Evolutionary conservation across 1,284 basidiomycete genomes (phyloP).

Genomic region (Melampsora americana): DNA sequence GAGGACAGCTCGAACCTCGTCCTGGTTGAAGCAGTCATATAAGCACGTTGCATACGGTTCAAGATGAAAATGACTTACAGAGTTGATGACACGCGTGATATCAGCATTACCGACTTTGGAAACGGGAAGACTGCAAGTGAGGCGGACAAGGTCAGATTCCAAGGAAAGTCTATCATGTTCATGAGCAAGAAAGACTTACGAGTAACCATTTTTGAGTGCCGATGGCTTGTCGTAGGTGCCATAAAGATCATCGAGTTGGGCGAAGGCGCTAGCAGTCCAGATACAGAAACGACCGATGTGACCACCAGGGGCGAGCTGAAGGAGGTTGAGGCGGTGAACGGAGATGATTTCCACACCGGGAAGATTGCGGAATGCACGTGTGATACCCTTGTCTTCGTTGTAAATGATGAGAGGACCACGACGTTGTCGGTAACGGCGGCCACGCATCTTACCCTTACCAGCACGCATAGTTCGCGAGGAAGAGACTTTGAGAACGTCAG

Average conservation of each 20-base stretch:
- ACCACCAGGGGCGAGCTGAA: constrained; percentile 98
- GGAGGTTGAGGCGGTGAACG: constrained; percentile 90
- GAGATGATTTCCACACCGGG: constrained; percentile 97
- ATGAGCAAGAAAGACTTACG: constrained; percentile 10
- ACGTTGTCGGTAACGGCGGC: constrained; percentile 93
- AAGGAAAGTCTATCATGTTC: not conserved
- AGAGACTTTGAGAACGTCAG: constrained; percentile 93
- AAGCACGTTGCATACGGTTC: not conserved
- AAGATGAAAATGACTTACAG: constrained; percentile 30
- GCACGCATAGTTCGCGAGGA: constrained; percentile 96
- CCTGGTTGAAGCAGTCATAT: constrained; percentile 16
- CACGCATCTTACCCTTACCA: constrained; percentile 95
- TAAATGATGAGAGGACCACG: constrained; percentile 97
- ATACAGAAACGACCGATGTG: constrained; percentile 98
- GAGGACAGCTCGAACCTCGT: constrained; percentile 74
- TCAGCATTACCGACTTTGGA: constrained; percentile 98
- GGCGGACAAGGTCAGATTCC: not conserved
- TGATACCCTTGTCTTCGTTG: constrained; percentile 95
- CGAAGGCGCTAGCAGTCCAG: constrained; percentile 97
- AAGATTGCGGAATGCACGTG: constrained; percentile 97
- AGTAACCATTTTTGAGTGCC: constrained; percentile 81
- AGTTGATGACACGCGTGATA: constrained; percentile 95
- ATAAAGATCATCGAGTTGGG: constrained; percentile 87
- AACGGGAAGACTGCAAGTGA: constrained; percentile 67
- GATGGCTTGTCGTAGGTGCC: constrained; percentile 84